Evolutionary conservation across 2,329 filamentous ascomycete genomes (phyloP), one percentile per base, ranked within the genome.

Genomic region (Tolypocladium inflatum): DNA sequence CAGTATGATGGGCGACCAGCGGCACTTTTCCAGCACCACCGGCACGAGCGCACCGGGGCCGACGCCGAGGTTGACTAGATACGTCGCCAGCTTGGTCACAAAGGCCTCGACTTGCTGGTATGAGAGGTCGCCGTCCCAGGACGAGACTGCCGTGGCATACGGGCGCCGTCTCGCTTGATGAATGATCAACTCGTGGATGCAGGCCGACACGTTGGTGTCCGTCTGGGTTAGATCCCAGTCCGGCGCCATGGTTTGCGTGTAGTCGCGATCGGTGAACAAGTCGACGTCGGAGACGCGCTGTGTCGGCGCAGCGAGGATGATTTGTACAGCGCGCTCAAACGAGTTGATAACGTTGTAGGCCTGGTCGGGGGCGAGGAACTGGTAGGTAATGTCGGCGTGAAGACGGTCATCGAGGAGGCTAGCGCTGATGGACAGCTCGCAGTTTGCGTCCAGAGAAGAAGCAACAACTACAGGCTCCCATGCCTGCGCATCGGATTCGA

Each of bases 11-110:
- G 90, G 87, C 0, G 89, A 78, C 68, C 87, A 81, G 17, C 84
- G 73, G 23, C 82, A 88, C 71, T 90, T 91, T 50, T 89, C 83
- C 65, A 91, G 78, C 21, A 86, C 80, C 7, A 91, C 77, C 6
- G 84, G 85, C 1, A 91, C 79, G 4, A 88, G 74, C 9, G 81
- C 76, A 11, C 82, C 79, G 0, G 77, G 74, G 0, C 73, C 70
- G 0, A 83, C 75, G 0, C 82, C 82, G 15, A 77, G 70, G 26
- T 77, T 73, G 2, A 78, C 67, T 0, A 90, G 74, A 55, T 79
- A 72, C 2, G 70, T 71, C 2, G 74, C 72, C 1, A 79, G 67
- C 4, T 68, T 70, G 2, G 71, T 67, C 0, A 75, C 73, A 9
- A 73, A 69, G 0, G 69, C 67, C 3, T 73, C 67, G 4, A 79